phyloP scores from a whole-genome alignment of 306 rosid species.

The Betula pendula region DNA sequence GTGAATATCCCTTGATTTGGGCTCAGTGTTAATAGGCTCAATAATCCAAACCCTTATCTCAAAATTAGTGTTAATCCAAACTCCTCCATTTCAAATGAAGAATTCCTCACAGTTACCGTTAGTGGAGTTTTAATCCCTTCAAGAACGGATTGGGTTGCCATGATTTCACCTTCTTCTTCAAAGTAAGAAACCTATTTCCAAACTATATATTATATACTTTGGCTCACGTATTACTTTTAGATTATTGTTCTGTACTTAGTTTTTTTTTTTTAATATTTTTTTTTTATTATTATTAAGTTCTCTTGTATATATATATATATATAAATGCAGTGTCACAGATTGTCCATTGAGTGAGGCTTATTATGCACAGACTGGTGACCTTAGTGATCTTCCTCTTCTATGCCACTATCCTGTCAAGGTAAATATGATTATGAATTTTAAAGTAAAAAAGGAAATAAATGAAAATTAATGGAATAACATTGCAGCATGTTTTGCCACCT shows the following conservation, averaged over 20 bases:
- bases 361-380: slow-evolving; percentile 80
- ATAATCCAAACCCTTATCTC: slow-evolving; percentile 29
- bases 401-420: slow-evolving; percentile 98
- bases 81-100: slow-evolving; percentile 47
- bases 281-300: too few relatives aligned
- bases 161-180: slow-evolving; percentile 74
- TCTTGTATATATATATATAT: neutral
- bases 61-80: slow-evolving; percentile 33
- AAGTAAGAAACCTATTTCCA: slow-evolving; percentile 44
- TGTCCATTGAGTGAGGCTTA: slow-evolving; percentile 33
- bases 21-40: too few relatives aligned
- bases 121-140: slow-evolving; percentile 55
- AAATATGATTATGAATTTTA: neutral
- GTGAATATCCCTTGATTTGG: too few relatives aligned
- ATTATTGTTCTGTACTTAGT: neutral
- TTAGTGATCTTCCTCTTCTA: slow-evolving; percentile 70
- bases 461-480: neutral
- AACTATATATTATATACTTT: neutral
- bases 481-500: too few relatives aligned
- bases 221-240: neutral
- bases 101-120: slow-evolving; percentile 52
- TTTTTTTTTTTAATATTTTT: too few relatives aligned
- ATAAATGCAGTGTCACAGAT: slow-evolving; percentile 38
- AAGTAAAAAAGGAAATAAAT: neutral
- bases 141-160: slow-evolving; percentile 69